Percentiles rank a stretch among this genome's conserved stretches.
Conservation (phyloP, 2,329 filamentous ascomycete genomes). For the Elsinoe batatas region DNA sequence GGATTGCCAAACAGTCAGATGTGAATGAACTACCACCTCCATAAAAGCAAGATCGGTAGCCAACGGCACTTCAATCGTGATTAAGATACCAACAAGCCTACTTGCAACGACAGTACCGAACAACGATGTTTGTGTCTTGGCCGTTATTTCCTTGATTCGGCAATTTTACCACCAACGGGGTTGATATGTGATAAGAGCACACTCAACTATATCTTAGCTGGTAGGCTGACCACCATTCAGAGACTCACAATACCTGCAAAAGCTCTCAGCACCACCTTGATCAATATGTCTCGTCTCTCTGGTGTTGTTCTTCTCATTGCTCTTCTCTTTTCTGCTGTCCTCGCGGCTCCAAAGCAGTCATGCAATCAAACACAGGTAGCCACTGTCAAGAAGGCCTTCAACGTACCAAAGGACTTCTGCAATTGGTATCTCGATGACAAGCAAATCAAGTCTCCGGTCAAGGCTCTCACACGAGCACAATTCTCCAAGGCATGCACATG, state of each 20-base stretch:
- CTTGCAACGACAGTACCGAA: not conserved
- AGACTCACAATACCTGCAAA: too few species aligned
- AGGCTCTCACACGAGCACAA: not conserved
- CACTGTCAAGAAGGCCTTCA: not conserved
- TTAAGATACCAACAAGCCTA: not conserved
- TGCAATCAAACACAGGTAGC: not conserved
- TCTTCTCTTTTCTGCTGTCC: not conserved
- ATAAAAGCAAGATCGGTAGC: not conserved
- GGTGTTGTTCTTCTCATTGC: not conserved
- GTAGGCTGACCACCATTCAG: too few species aligned
- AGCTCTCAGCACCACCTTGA: not conserved
- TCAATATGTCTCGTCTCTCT: not conserved
- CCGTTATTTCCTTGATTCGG: not conserved
- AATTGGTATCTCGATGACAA: not conserved
- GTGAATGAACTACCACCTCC: too few species aligned
- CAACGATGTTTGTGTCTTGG: not conserved
- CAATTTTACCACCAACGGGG: not conserved
- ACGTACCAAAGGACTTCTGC: not conserved
- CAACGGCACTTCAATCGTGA: too few species aligned
- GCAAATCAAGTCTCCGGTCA: not conserved
- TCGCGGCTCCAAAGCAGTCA: not conserved
- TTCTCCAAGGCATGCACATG: not conserved
- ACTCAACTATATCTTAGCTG: not conserved
- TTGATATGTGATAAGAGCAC: not conserved
- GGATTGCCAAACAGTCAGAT: too few species aligned